Conservation (phyloP, 768 basidiomycete genomes). For the Rhodotorula kratochvilovae region DNA sequence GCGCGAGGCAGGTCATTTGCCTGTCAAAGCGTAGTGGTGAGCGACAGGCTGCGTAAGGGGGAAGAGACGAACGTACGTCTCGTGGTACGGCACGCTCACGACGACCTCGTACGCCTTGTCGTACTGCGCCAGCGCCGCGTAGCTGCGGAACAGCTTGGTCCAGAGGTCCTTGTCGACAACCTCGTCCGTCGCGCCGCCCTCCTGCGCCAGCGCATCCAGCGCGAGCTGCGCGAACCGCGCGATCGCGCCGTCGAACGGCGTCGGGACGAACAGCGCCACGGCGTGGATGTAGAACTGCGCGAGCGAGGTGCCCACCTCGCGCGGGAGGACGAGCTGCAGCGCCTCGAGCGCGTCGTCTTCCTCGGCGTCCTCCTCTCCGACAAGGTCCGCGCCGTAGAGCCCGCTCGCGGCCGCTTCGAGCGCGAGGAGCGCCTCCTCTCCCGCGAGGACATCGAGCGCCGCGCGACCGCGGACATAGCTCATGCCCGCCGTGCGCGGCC, state of each 20-base stretch:
- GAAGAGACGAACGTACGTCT: constrained; percentile 60
- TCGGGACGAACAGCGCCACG: constrained; percentile 66
- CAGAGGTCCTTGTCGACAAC: constrained; percentile 67
- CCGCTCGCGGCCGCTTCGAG: constrained; percentile 33
- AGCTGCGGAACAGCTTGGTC: constrained; percentile 70
- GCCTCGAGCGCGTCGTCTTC: not conserved
- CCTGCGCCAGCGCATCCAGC: constrained; percentile 55
- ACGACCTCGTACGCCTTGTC: constrained; percentile 83
- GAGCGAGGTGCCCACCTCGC: constrained; percentile 58
- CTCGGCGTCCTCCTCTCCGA: not conserved
- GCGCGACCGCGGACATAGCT: constrained; percentile 33
- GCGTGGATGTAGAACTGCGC: constrained; percentile 74
- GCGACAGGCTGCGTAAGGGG: constrained; percentile 2
- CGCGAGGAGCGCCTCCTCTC: constrained; percentile 19
- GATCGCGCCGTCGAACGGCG: constrained; percentile 58
- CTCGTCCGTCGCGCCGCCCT: constrained; percentile 51
- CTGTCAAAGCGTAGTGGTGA: constrained; percentile 52
- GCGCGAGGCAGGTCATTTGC: constrained; percentile 72
- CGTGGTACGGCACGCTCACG: constrained; percentile 67
- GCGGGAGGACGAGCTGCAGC: constrained; percentile 59
- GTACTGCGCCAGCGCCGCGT: constrained; percentile 66
- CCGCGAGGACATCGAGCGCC: constrained; percentile 25
- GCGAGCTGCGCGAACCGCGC: constrained; percentile 73
- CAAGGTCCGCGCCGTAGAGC: constrained; percentile 54
- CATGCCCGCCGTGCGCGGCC: constrained; percentile 18